Conservation (phyloP, 192 early-diverging fungal genomes). For the Gigaspora rosea region DNA sequence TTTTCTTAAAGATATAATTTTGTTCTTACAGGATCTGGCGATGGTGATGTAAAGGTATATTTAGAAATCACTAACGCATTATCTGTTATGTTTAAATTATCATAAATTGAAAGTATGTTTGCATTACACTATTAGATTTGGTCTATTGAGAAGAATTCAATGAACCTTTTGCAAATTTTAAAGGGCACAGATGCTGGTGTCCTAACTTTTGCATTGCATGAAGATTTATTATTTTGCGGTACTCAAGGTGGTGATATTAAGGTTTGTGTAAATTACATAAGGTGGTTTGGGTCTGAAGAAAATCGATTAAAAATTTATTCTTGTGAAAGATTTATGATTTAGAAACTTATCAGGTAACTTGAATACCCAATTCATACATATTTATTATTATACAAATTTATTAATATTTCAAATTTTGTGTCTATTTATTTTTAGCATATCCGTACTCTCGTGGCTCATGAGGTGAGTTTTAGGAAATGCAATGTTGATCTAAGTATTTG, state of each 20-base stretch:
- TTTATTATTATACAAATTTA: slow-evolving; percentile 11
- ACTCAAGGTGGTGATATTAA: slow-evolving; percentile 72
- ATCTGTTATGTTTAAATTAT: neutral
- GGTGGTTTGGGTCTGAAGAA: too few species aligned
- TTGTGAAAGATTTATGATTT: slow-evolving; percentile 67
- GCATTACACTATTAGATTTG: neutral
- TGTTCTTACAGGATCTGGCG: slow-evolving; percentile 57
- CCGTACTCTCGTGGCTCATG: slow-evolving; percentile 57
- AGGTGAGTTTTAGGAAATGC: slow-evolving; percentile 33
- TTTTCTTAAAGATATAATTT: neutral
- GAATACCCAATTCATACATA: neutral
- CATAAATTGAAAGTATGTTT: neutral
- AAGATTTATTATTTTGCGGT: slow-evolving; percentile 72
- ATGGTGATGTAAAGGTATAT: slow-evolving; percentile 63
- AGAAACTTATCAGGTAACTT: slow-evolving; percentile 60
- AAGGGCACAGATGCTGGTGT: slow-evolving; percentile 56
- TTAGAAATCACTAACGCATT: neutral
- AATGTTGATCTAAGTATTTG: neutral
- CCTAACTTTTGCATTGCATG: slow-evolving; percentile 63
- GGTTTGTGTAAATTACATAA: slow-evolving; percentile 28
- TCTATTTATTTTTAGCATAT: slow-evolving; percentile 40
- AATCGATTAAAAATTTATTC: too few species aligned
- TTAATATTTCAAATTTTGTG: neutral
- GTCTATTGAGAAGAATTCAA: slow-evolving; percentile 35
- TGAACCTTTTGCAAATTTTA: slow-evolving; percentile 39